Conservation (phyloP, 2,329 filamentous ascomycete genomes). For the Xylaria sp. region DNA sequence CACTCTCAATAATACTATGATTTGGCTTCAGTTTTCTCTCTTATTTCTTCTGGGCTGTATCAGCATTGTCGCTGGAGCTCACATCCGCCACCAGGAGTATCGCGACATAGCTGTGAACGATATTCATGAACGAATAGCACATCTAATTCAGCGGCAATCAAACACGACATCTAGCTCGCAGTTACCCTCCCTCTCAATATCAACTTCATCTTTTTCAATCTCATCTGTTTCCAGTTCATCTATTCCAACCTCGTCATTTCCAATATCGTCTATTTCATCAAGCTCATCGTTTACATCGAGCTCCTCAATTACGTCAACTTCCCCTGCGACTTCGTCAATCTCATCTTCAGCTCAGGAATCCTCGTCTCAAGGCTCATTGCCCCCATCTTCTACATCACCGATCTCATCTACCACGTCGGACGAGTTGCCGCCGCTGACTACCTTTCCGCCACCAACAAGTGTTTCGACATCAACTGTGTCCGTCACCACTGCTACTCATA, state of each 20-base stretch:
- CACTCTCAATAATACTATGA: too few relatives aligned
- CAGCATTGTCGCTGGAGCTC: not conserved
- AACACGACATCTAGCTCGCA: not conserved
- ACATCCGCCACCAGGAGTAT: not conserved
- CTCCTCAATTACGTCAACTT: too few relatives aligned
- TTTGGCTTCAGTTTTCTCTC: too few relatives aligned
- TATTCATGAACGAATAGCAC: not conserved
- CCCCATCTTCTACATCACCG: not conserved
- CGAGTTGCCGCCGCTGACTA: constrained; percentile 3
- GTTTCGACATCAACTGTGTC: constrained; percentile 13
- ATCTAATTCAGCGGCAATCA: not conserved
- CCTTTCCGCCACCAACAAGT: constrained; percentile 14
- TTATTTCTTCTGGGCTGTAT: not conserved
- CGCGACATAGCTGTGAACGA: not conserved
- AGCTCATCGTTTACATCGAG: too few relatives aligned
- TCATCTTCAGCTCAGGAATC: not conserved
- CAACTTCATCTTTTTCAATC: not conserved
- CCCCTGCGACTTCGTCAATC: not conserved
- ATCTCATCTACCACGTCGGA: not conserved
- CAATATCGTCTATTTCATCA: too few relatives aligned
- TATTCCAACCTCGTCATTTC: too few relatives aligned
- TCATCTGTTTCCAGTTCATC: too few relatives aligned
- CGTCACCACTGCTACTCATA: constrained; percentile 17
- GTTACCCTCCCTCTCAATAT: not conserved
- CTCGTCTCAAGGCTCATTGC: not conserved